A percentile compares a stretch with the other conserved stretches of the same genome.
phyloP scores from a whole-genome alignment of 495 filamentous ascomycete species.

The Neurospora sp. region DNA sequence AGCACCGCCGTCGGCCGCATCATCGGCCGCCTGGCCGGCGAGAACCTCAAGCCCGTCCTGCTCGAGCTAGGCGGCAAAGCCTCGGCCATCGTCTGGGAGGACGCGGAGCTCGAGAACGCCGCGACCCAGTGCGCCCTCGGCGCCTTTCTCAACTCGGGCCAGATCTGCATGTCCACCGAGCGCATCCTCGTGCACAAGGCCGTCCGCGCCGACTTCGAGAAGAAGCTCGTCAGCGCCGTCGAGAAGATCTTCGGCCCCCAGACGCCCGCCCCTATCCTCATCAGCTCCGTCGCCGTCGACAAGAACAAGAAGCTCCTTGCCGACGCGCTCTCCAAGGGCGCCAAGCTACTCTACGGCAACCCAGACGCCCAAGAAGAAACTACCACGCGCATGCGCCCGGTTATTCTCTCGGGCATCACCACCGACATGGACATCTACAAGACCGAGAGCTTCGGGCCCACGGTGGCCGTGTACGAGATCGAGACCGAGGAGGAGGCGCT shows the following conservation, averaged over 20 bases:
- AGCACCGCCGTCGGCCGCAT: constrained; percentile 48
- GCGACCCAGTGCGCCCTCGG: constrained; percentile 42
- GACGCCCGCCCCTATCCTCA: constrained; percentile 47
- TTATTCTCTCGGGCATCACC: constrained; percentile 60
- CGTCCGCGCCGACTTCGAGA: constrained; percentile 55
- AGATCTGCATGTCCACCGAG: constrained; percentile 91
- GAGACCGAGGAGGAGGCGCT: constrained; percentile 61
- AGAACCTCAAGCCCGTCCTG: constrained; percentile 57
- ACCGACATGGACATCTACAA: constrained; percentile 76
- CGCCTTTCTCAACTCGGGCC: constrained; percentile 53
- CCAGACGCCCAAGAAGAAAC: constrained; percentile 32
- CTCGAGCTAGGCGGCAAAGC: constrained; percentile 63
- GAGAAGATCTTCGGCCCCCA: constrained; percentile 39
- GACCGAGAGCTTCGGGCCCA: constrained; percentile 77
- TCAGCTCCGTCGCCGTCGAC: constrained; percentile 48
- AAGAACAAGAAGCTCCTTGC: constrained; percentile 59
- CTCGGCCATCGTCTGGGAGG: constrained; percentile 53
- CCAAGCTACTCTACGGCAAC: constrained; percentile 53
- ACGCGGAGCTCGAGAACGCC: constrained; percentile 52
- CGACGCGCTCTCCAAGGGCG: constrained; percentile 62
- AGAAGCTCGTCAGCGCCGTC: constrained; percentile 45
- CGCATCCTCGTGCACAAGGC: constrained; percentile 71
- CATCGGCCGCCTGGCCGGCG: constrained; percentile 47
- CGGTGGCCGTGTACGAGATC: constrained; percentile 50
- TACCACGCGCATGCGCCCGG: constrained; percentile 54